Evolutionary conservation across 345 rosid genomes (phyloP), one percentile per base, ranked within the genome.

Genomic region (Acer negundo): DNA sequence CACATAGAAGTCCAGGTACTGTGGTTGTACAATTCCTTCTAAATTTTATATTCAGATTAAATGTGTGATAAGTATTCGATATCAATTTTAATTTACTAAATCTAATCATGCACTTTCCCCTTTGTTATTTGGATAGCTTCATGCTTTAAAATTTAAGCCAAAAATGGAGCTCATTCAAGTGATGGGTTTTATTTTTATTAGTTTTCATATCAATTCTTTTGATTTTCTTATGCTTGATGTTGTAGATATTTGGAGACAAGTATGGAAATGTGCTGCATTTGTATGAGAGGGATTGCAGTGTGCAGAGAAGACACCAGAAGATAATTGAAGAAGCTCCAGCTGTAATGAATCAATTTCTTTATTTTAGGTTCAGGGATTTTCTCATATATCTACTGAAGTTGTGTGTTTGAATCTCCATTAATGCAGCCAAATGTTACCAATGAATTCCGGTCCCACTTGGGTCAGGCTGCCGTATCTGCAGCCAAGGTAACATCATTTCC

Each of bases 281-380:
- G 53, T 89, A 89, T 78, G 99, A 95, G 87, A 90, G 98, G 77
- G 99, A 93, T 85, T 95, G 99, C 88, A 93, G 98, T 53, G 86
- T 95, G 65, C 99, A 95, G 84, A 90, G 99, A 88, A 90, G 98
- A 82, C 98, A 93, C 83, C 98, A 93, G 82, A 95, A 95, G 90
- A 92, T 95, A 75, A 95, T 95, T 51, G 99, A 95, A 89, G 99
- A 95, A 90, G 98, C 99, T 86, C 99, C 98, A 73, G 98, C 99
- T 79, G 99, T 95, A 90, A 90, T 83, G 64, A 77, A 77, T 69
- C 77, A 49, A 65, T 79, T 63, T 73, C 67, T 74, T 53, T 70
- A 46, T 81, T 80, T 84, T 49, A 75, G 65, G 44, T 64, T 83
- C 72, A 77, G 74, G 72, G 35, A 75, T 85, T 67, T 62, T 24